These are phyloP conservation scores for Berberis thunbergii DNA, from an alignment of 164 flowering plant species.

Conservation along the genomic window DNA sequence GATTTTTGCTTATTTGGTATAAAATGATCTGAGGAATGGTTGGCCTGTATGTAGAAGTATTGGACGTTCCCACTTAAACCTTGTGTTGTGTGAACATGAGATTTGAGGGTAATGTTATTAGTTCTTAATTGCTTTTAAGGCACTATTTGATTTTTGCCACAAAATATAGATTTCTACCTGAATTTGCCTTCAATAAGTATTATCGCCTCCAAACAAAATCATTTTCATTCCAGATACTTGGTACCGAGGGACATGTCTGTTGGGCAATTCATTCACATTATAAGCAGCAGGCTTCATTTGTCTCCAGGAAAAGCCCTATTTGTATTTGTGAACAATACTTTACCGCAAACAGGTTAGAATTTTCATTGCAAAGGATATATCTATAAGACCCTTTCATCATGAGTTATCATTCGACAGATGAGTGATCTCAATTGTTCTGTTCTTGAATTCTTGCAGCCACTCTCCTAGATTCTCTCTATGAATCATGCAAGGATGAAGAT, in stretches of 20 bases:
- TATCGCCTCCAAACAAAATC: neutral
- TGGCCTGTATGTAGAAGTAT: too few species aligned
- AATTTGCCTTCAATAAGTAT: neutral
- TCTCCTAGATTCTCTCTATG: constrained; percentile 54
- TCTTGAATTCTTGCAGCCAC: constrained; percentile 37
- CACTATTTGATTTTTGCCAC: too few species aligned
- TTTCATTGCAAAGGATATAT: neutral
- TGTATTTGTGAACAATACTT: constrained; percentile 76
- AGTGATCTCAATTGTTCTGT: neutral
- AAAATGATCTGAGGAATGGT: too few species aligned
- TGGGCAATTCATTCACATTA: constrained; percentile 84
- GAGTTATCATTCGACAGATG: neutral
- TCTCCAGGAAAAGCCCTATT: constrained; percentile 90
- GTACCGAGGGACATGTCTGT: constrained; percentile 96
- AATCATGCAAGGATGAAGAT: constrained; percentile 20
- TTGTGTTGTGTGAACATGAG: too few species aligned
- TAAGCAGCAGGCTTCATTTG: constrained; percentile 71
- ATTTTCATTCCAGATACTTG: constrained; percentile 41
- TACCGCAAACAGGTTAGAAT: constrained; percentile 76
- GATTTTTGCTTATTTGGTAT: too few species aligned
- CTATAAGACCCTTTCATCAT: too few species aligned
- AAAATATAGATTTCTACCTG: too few species aligned
- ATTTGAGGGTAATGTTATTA: too few species aligned
- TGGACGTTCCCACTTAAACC: too few species aligned
- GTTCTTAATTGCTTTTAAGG: too few species aligned